Conservation (phyloP, 2,329 filamentous ascomycete species). For the Apiospora aurea region DNA sequence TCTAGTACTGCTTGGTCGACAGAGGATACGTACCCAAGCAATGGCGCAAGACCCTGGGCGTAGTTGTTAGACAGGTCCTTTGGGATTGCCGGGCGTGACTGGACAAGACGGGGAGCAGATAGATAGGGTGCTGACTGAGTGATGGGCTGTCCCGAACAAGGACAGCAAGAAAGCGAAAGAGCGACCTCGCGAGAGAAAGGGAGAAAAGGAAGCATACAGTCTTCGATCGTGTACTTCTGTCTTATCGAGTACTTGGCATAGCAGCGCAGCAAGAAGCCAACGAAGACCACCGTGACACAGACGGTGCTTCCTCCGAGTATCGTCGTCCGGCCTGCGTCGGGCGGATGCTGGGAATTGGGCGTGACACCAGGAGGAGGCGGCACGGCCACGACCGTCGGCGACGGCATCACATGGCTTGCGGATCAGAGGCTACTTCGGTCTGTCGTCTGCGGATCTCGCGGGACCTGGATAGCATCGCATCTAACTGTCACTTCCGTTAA, state of each 20-base stretch:
- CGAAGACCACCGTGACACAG: constrained; percentile 28
- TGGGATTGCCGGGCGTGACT: neutral
- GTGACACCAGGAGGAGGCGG: constrained; percentile 7
- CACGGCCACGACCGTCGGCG: neutral
- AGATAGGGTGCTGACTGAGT: neutral
- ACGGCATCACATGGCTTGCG: constrained; percentile 7
- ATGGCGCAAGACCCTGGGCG: constrained; percentile 29
- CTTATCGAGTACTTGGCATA: constrained; percentile 31
- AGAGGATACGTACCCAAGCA: constrained; percentile 27
- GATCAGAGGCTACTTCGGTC: neutral
- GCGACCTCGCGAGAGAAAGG: neutral
- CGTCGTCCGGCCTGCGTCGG: constrained; percentile 21
- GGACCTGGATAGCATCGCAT: neutral
- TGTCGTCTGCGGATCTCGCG: neutral
- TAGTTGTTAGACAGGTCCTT: neutral
- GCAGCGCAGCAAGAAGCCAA: constrained; percentile 30
- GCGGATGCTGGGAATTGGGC: neutral
- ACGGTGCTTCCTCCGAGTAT: constrained; percentile 30
- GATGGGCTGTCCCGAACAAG: neutral
- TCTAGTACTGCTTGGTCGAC: neutral
- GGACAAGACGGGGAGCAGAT: neutral
- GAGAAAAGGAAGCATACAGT: constrained; percentile 21
- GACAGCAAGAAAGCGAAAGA: neutral
- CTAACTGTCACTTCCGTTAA: no score
- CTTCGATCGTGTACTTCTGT: constrained; percentile 26